phyloP scores from a whole-genome alignment of 805 yeast species.

The Kuraishia floccosa region DNA sequence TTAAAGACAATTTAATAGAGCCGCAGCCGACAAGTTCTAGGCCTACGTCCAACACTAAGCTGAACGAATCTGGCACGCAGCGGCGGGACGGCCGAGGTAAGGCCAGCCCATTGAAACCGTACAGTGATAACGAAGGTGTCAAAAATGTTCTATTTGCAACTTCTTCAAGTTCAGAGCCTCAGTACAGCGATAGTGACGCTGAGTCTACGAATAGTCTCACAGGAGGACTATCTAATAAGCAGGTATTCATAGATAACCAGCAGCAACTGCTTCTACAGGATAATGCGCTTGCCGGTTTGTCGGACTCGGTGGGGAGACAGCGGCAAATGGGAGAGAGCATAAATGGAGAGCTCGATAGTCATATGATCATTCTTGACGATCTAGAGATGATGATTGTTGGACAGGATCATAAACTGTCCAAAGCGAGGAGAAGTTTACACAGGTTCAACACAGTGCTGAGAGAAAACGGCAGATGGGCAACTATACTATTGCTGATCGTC shows the following conservation, averaged over 20 bases:
- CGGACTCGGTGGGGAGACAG: conserved; percentile 31
- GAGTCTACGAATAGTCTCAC: too few relatives aligned
- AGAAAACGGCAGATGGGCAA: conserved; percentile 38
- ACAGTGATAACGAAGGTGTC: not conserved
- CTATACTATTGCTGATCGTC: conserved; percentile 29
- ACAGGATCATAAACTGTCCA: conserved; percentile 25
- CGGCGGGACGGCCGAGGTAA: too few relatives aligned
- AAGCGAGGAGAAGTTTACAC: conserved; percentile 27
- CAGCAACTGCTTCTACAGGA: conserved; percentile 38
- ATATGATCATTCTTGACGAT: conserved; percentile 36
- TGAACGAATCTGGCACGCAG: too few relatives aligned
- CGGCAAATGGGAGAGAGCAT: conserved; percentile 33
- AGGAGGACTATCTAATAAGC: conserved; percentile 13
- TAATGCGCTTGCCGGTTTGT: conserved; percentile 23
- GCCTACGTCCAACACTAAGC: too few relatives aligned
- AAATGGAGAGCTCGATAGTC: conserved; percentile 34
- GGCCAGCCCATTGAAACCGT: conserved; percentile 1
- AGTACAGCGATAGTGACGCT: conserved; percentile 1
- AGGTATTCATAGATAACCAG: conserved; percentile 25
- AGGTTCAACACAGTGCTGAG: conserved; percentile 27
- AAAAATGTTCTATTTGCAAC: conserved; percentile 1
- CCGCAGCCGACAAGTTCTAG: too few relatives aligned
- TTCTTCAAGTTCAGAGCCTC: not conserved
- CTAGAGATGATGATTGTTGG: conserved; percentile 33
- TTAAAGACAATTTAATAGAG: conserved; percentile 10